Conservation (phyloP, 306 rosid species). For the Abrus precatorius region DNA sequence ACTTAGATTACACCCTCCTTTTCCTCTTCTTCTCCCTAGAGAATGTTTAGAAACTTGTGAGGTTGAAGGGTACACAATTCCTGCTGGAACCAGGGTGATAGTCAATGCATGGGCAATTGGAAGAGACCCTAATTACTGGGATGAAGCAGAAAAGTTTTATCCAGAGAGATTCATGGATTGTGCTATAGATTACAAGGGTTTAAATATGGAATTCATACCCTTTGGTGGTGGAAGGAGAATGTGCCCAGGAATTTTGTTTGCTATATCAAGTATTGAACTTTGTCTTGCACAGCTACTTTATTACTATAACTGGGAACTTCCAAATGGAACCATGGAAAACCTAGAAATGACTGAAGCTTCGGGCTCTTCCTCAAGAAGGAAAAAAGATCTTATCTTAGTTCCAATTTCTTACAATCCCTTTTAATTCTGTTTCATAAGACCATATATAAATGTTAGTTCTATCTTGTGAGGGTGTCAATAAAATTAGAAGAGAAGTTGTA, state of each 20-base stretch:
- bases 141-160: background rate
- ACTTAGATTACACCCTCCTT: conserved; percentile 1
- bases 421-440: background rate
- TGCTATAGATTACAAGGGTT: conserved; percentile 2
- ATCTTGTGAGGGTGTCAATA: background rate
- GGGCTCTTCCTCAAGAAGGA: background rate
- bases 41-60: conserved; percentile 7
- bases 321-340: conserved; percentile 10
- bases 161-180: conserved; percentile 10
- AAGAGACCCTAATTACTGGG: background rate
- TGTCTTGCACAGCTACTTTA: conserved; percentile 16
- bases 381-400: background rate
- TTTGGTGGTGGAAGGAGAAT: conserved; percentile 33
- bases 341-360: conserved; percentile 13
- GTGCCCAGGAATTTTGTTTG: background rate
- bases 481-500: background rate
- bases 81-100: background rate
- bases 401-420: background rate
- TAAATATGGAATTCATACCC: background rate
- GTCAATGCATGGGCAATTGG: background rate
- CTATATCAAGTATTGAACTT: background rate
- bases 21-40: background rate
- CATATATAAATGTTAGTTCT: background rate
- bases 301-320: conserved; percentile 6
- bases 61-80: background rate